phyloP scores from a whole-genome alignment of 2,329 filamentous ascomycete genomes.

The Colletotrichum falcatum region DNA sequence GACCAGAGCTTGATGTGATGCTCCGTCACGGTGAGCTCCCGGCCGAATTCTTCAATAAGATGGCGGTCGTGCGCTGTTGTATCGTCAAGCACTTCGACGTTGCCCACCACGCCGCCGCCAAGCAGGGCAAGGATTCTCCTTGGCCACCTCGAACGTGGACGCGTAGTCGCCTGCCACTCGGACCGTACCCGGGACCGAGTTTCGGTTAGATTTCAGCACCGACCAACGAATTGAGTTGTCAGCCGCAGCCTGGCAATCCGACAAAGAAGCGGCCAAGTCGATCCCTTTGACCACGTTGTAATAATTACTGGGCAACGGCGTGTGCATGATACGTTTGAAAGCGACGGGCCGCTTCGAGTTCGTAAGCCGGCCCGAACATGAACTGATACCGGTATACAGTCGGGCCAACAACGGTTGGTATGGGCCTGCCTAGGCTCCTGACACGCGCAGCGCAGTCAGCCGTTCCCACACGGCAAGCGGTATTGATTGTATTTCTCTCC shows the following conservation, averaged over 20 bases:
- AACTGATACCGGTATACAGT: slow-evolving; percentile 11
- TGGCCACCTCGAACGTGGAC: slow-evolving; percentile 35
- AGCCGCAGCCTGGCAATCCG: slow-evolving; percentile 8
- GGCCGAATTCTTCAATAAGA: not conserved
- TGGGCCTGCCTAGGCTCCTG: not conserved
- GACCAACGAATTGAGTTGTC: slow-evolving; percentile 7
- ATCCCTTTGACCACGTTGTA: not conserved
- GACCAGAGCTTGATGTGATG: not conserved
- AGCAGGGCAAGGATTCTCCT: slow-evolving; percentile 18
- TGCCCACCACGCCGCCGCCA: slow-evolving; percentile 1
- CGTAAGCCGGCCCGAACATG: slow-evolving; percentile 27
- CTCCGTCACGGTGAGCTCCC: not conserved
- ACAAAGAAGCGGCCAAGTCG: not conserved
- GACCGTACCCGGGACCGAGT: slow-evolving; percentile 17
- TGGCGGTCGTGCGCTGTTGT: slow-evolving; percentile 14
- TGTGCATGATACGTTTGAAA: not conserved
- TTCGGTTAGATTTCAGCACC: not conserved
- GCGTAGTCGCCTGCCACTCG: slow-evolving; percentile 34
- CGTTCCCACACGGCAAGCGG: slow-evolving; percentile 2
- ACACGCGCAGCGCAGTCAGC: not conserved
- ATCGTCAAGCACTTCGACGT: slow-evolving; percentile 19
- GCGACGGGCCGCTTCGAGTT: not conserved
- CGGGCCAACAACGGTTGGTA: slow-evolving; percentile 20
- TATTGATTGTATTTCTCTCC: not conserved
- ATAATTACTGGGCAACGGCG: not conserved